phyloP scores from a whole-genome alignment of 2,329 filamentous ascomycete species.

The Sclerotinia subarctica region DNA sequence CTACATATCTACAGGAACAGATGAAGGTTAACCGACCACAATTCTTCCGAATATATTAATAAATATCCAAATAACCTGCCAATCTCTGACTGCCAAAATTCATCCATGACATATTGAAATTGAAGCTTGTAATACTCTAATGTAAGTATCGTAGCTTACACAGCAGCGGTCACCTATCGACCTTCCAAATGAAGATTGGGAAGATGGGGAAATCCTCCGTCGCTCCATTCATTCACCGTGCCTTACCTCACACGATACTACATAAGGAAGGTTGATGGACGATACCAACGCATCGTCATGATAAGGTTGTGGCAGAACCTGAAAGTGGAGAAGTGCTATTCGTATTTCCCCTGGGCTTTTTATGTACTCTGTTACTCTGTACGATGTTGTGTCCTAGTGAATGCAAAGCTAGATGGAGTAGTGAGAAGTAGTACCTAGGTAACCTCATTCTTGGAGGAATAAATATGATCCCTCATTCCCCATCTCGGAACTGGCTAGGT shows the following conservation, averaged over 20 bases:
- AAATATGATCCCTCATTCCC: not conserved
- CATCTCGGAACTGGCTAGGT: not conserved
- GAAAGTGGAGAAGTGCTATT: not conserved
- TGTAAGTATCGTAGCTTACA: not conserved
- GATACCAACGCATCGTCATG: not conserved
- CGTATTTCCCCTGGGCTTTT: not conserved
- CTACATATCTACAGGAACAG: too few species aligned
- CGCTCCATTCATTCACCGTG: conserved; percentile 3
- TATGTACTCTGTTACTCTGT: not conserved
- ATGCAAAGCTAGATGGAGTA: not conserved
- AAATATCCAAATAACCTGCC: not conserved
- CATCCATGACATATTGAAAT: not conserved
- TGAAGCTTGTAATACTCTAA: not conserved
- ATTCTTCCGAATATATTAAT: not conserved
- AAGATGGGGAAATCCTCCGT: conserved; percentile 2
- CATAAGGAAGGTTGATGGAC: conserved; percentile 14
- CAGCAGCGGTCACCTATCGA: not conserved
- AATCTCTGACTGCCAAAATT: not conserved
- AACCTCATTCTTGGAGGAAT: not conserved
- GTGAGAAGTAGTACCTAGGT: too few species aligned
- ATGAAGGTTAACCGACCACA: not conserved
- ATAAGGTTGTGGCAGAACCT: conserved; percentile 16
- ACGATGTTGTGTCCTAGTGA: not conserved
- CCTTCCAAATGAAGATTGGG: conserved; percentile 12
- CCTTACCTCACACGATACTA: conserved; percentile 14